Percentiles rank a stretch among this genome's conserved stretches.
Evolutionary conservation across 345 rosid species (phyloP).

Genomic region (Crucihimalaya himalaica): DNA sequence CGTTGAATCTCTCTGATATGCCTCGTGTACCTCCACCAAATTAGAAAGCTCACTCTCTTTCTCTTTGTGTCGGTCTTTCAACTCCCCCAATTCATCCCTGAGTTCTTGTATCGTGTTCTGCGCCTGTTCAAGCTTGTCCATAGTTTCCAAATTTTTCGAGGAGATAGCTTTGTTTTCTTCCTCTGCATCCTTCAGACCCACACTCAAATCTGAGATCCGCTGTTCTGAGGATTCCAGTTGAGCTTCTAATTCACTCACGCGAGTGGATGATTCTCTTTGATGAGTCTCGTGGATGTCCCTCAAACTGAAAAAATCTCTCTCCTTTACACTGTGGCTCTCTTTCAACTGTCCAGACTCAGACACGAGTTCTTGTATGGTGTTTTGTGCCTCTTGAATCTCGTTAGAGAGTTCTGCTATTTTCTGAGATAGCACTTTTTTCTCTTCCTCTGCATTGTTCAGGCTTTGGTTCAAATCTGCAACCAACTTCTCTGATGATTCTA

Average conservation of each 20-base stretch:
- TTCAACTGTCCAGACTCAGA: conserved; percentile 49
- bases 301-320: conserved; percentile 53
- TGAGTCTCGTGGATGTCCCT: conserved; percentile 51
- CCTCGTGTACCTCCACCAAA: conserved; percentile 50
- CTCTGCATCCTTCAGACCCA: conserved; percentile 42
- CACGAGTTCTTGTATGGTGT: conserved; percentile 43
- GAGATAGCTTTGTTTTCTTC: conserved; percentile 62
- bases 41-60: conserved; percentile 58
- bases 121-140: conserved; percentile 50
- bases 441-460: conserved; percentile 51
- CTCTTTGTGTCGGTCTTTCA: conserved; percentile 55
- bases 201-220: conserved; percentile 48
- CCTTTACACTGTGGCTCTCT: conserved; percentile 55
- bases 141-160: conserved; percentile 49
- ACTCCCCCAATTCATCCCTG: conserved; percentile 44
- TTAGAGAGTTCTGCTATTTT: conserved; percentile 49
- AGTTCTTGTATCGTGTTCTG: conserved; percentile 46
- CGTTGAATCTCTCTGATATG: conserved; percentile 49
- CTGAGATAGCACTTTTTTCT: conserved; percentile 52
- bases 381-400: conserved; percentile 56
- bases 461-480: conserved; percentile 48
- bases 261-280: conserved; percentile 54
- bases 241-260: conserved; percentile 29
- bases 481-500: conserved; percentile 55
- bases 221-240: conserved; percentile 56